These are phyloP conservation scores for Fistulina hepatica DNA, from an alignment of 1,284 basidiomycete species.

Conservation along the genomic window DNA sequence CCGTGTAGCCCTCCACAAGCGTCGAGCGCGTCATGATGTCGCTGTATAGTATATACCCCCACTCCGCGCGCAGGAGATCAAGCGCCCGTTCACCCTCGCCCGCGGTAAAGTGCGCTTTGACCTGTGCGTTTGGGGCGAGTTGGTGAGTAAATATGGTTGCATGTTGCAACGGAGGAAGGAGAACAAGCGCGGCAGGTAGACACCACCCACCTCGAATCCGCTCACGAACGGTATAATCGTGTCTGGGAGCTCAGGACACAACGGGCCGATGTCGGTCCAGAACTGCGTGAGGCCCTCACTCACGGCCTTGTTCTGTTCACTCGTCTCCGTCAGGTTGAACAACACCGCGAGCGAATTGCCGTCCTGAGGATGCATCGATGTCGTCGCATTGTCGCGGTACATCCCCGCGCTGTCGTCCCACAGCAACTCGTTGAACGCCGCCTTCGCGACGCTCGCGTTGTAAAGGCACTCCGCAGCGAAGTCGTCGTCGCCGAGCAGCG, in stretches of 20 bases:
- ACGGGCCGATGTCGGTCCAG: constrained; percentile 38
- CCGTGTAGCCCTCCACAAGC: constrained; percentile 39
- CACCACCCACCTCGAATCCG: constrained; percentile 33
- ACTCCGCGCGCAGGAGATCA: constrained; percentile 37
- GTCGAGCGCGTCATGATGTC: constrained; percentile 40
- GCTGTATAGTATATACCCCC: constrained; percentile 46
- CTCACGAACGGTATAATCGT: constrained; percentile 42
- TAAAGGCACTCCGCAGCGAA: too few species aligned
- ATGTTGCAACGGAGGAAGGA: too few species aligned
- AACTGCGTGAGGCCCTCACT: constrained; percentile 34
- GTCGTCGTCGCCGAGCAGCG: too few species aligned
- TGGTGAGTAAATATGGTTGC: neutral
- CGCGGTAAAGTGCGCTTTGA: constrained; percentile 40
- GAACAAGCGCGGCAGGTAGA: too few species aligned
- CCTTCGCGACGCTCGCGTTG: too few species aligned
- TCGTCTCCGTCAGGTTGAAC: constrained; percentile 34
- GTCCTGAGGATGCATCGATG: constrained; percentile 37
- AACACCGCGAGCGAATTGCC: constrained; percentile 40
- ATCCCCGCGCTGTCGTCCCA: constrained; percentile 33
- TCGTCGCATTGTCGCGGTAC: constrained; percentile 36
- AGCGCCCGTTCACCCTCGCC: constrained; percentile 38
- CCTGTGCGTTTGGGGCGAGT: constrained; percentile 17
- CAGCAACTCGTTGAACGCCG: constrained; percentile 31
- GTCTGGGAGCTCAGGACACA: constrained; percentile 40
- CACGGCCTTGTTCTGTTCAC: constrained; percentile 29